phyloP scores from a whole-genome alignment of 2,329 filamentous ascomycete genomes.

The Pseudogymnoascus sp. region DNA sequence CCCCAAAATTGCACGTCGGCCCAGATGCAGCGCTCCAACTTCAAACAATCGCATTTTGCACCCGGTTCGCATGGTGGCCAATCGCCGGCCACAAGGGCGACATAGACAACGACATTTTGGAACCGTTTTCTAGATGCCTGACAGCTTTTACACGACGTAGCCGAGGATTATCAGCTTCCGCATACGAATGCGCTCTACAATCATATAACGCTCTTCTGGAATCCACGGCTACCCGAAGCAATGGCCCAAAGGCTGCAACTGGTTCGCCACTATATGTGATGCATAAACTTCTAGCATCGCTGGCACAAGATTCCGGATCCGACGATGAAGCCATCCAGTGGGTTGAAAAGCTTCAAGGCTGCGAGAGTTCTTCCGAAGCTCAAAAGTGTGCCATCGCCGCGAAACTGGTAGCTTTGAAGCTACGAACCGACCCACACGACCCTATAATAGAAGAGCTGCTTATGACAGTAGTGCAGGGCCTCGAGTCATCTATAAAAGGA shows the following conservation, averaged over 20 bases:
- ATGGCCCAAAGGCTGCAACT: slow-evolving; percentile 13
- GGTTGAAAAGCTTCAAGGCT: slow-evolving; percentile 39
- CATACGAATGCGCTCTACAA: slow-evolving; percentile 20
- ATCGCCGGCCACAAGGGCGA: slow-evolving; percentile 54
- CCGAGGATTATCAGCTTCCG: slow-evolving; percentile 16
- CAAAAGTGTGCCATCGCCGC: slow-evolving; percentile 44
- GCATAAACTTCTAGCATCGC: slow-evolving; percentile 45
- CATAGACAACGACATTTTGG: slow-evolving; percentile 56
- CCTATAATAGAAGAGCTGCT: slow-evolving; percentile 37
- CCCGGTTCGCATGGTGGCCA: slow-evolving; percentile 59
- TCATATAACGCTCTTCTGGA: slow-evolving; percentile 19
- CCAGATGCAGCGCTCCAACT: slow-evolving; percentile 54
- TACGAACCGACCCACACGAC: slow-evolving; percentile 39
- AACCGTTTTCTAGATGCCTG: slow-evolving; percentile 57
- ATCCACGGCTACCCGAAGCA: not conserved
- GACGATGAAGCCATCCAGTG: slow-evolving; percentile 48
- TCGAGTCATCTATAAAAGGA: slow-evolving; percentile 55
- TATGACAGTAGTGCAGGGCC: slow-evolving; percentile 42
- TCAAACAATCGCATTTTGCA: slow-evolving; percentile 55
- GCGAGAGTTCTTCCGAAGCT: slow-evolving; percentile 23
- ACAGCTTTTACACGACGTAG: slow-evolving; percentile 51
- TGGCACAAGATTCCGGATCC: slow-evolving; percentile 40
- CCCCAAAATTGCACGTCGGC: slow-evolving; percentile 47
- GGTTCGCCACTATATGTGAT: slow-evolving; percentile 21
- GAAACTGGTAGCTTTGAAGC: slow-evolving; percentile 46